A percentile compares a stretch with the other conserved stretches of the same genome.
These are phyloP conservation scores for Polytrichum formosum DNA, from an alignment of 225 moss, liverwort and hornwort genomes.

Conservation along the genomic window DNA sequence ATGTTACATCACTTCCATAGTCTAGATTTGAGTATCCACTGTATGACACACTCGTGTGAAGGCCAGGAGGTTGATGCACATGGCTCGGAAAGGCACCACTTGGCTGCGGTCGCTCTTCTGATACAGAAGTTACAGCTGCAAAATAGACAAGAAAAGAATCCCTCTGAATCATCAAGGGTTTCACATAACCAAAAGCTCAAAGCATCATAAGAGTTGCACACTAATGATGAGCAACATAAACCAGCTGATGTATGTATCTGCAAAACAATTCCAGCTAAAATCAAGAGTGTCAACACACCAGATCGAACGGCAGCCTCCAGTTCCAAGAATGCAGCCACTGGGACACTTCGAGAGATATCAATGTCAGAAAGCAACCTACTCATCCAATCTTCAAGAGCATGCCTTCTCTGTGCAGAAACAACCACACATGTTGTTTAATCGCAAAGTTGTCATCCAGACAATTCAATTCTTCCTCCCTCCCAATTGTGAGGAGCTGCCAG, in stretches of 20 bases:
- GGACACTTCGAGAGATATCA: slow-evolving; percentile 93
- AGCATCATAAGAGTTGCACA: background rate
- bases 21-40: slow-evolving; percentile 69
- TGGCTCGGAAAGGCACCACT: slow-evolving; percentile 32
- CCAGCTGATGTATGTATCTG: background rate
- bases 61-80: slow-evolving; percentile 42
- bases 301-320: slow-evolving; percentile 91
- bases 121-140: slow-evolving; percentile 58
- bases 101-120: slow-evolving; percentile 72
- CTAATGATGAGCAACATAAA: background rate
- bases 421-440: background rate
- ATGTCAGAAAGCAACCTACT: slow-evolving; percentile 82
- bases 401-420: slow-evolving; percentile 74
- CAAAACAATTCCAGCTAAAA: too few relatives aligned
- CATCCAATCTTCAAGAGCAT: slow-evolving; percentile 92
- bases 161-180: too few relatives aligned
- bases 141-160: background rate
- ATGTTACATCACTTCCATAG: slow-evolving; percentile 76
- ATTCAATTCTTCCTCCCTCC: too few relatives aligned
- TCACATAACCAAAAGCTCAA: too few relatives aligned
- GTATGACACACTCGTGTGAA: slow-evolving; percentile 76
- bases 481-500: too few relatives aligned
- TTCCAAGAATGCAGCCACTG: slow-evolving; percentile 93
- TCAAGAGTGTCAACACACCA: slow-evolving; percentile 48
- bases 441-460: background rate